phyloP scores from a whole-genome alignment of 768 basidiomycete species.

The Hygrocybe coccinea region DNA sequence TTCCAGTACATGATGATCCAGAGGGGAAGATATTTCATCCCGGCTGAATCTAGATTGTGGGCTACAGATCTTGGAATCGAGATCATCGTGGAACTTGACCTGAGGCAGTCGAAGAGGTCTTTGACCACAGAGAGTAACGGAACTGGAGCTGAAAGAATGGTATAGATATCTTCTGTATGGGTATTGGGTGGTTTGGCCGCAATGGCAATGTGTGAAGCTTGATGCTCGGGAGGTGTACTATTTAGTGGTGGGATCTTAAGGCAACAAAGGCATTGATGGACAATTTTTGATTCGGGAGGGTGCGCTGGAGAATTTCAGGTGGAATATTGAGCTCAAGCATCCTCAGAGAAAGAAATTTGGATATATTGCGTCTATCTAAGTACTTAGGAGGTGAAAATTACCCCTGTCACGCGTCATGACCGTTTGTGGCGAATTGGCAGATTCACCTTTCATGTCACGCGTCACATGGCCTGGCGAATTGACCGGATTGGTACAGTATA shows the following conservation, averaged over 20 bases:
- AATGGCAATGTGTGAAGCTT: background rate
- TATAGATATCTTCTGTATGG: background rate
- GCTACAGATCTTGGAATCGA: background rate
- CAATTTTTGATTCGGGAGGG: background rate
- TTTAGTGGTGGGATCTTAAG: background rate
- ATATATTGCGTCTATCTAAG: background rate
- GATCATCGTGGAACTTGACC: background rate
- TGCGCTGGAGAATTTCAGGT: background rate
- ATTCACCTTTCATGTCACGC: slow-evolving; percentile 13
- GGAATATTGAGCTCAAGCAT: background rate
- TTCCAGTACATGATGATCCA: slow-evolving; percentile 1
- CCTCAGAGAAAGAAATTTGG: background rate
- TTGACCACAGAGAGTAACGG: background rate
- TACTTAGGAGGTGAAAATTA: background rate
- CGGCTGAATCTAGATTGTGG: background rate
- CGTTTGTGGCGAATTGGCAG: slow-evolving; percentile 8
- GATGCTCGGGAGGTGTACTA: background rate
- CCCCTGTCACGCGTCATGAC: background rate
- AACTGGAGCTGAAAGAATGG: too few relatives aligned
- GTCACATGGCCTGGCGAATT: too few relatives aligned
- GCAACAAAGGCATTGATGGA: background rate
- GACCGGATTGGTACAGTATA: too few relatives aligned
- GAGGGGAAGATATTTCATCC: background rate
- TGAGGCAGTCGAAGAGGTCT: background rate
- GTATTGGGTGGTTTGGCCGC: background rate